Evolutionary conservation across 345 rosid species (phyloP), one percentile per base, ranked within the genome.

Genomic region (Alliaria petiolata): DNA sequence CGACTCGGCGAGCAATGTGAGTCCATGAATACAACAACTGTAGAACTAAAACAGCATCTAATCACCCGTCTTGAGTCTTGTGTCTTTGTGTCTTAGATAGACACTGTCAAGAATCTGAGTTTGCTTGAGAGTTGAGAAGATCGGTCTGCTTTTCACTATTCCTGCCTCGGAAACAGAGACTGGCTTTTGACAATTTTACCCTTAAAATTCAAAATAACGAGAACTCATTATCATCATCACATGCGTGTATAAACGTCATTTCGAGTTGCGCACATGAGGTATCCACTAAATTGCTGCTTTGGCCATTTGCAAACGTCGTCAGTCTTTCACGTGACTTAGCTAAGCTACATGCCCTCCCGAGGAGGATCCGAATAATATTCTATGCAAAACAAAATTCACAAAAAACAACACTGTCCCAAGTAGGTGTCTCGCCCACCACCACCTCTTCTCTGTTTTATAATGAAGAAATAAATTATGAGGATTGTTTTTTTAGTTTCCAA

Each of bases 61-160:
- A 19, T 30, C 26, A 30, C 7, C 22, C n/a, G 25, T 19, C 52
- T 31, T 52, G 15, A 19, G 52, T 62, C 73, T 53, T 54, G 31
- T 4, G n/a, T n/a, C n/a, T n/a, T n/a, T n/a, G n/a, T n/a, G 31
- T 34, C 16, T 35, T 53, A 34, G 52, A 43, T 63, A 22, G 6
- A 28, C 51, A 28, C 7, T 49, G 39, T 69, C 67, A 16, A 68
- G 81, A 70, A 78, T 83, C 84, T 62, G 79, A 62, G 80, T 47
- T 62, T 45, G 43, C 69, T 47, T 58, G 46, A 68, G 67, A 17
- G 28, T 50, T 22, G 25, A 22, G 25, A 22, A 22, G 25, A 22
- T 72, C 16, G 50, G 62, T 49, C 59, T 70, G n/a, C 56, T 39
- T 39, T 33, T 22, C 8, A 31, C 44, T 52, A 17, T 54, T 56